A percentile compares a stretch with the other conserved stretches of the same genome.
Conservation (phyloP, 192 early-diverging fungal species). For the Dissophora globulifera region DNA sequence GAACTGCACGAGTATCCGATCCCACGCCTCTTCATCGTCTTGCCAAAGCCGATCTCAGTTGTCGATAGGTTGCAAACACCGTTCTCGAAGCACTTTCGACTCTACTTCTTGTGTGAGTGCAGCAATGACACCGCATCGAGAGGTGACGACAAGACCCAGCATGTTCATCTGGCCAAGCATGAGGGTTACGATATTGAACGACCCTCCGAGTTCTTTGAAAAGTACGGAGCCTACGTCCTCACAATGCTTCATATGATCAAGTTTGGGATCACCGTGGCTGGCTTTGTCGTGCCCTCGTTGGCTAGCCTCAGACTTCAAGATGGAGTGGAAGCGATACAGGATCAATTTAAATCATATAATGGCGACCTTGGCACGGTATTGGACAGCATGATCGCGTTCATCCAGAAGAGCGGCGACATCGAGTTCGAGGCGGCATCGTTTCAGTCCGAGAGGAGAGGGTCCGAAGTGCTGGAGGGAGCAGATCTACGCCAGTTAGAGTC, state of each 20-base stretch:
- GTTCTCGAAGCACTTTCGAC: slow-evolving; percentile 1
- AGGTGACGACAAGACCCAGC: background rate
- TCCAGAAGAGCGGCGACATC: background rate
- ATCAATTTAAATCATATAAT: background rate
- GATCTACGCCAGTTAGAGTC: background rate
- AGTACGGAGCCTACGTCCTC: slow-evolving; percentile 22
- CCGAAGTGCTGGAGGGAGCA: slow-evolving; percentile 4
- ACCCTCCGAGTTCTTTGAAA: slow-evolving; percentile 21
- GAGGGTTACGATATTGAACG: slow-evolving; percentile 8
- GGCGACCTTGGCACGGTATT: background rate
- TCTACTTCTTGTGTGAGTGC: slow-evolving; percentile 25
- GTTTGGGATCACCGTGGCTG: background rate
- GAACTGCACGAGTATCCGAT: slow-evolving; percentile 27
- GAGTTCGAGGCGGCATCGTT: background rate
- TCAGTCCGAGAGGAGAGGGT: background rate
- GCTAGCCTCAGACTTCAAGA: background rate
- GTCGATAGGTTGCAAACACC: background rate
- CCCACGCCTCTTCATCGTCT: slow-evolving; percentile 17
- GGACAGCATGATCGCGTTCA: background rate
- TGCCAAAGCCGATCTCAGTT: background rate
- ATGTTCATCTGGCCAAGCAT: slow-evolving; percentile 13
- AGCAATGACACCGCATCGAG: background rate
- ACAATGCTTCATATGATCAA: slow-evolving; percentile 23
- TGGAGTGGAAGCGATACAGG: background rate
- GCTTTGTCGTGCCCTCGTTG: background rate